Base-by-base conservation (phyloP, 2,329 filamentous ascomycete species). In the Aspergillus unguis region DNA sequence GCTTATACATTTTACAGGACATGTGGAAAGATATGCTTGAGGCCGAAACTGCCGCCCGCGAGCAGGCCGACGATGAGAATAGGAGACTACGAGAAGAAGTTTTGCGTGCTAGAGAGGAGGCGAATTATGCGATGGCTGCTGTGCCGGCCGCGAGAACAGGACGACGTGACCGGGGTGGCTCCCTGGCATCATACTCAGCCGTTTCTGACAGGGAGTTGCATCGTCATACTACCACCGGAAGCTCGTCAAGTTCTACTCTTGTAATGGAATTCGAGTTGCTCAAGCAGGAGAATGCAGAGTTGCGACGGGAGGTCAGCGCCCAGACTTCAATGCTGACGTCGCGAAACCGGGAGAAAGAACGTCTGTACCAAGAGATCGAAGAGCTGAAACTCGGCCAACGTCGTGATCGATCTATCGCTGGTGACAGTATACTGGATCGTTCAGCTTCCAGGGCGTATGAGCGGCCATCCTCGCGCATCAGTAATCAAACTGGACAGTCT, bases 261-360 rank as follows among this genome's bases (percentile, higher is more conserved):
- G 86, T 92, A 5, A 88, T 94, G n/a, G 90, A 96, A 55, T 74
- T 90, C 51, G 87, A 90, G 57, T 87, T 95, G 61, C 76, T 97
- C 28, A 86, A 89, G 47, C 90, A 92, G 66, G 92, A 97, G 65
- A 97, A 96, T 64, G 90, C 90, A 2, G 92, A 96, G 68, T 74
- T 99, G 31, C 85, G 92, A 48, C 87, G 92, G 49, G 92, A 97
- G 70, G 88, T 97, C 29, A 90, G 92, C 56, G 94, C 94, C 2
- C 94, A 99, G 69, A 95, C 92, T 1, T 96, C 92, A 0, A 97
- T 99, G 90, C 81, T 99, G 32, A 96, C 92, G 1, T 97, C 94
- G 33, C 83, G 94, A 26, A 96, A 96, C 65, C 87, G 91, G 27
- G 94, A 99, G 68, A 95, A 96, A 67, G 92, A 97, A 68, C 85